phyloP scores from a whole-genome alignment of 1,139 yeast species.

The Saccharomyces pastorianus region DNA sequence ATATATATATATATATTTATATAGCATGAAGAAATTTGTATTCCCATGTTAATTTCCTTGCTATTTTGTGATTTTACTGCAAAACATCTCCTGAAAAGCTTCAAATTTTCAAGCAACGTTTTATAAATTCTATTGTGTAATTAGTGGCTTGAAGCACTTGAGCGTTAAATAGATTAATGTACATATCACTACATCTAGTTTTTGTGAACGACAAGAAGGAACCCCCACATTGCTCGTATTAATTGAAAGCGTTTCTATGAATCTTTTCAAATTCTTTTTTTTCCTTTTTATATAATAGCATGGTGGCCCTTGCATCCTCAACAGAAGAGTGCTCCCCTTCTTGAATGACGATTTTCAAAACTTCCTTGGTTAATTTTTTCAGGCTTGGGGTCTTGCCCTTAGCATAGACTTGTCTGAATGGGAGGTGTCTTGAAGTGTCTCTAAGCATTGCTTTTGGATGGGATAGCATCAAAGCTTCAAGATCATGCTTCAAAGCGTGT shows the following conservation, averaged over 20 bases:
- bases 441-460: slow-evolving; percentile 60
- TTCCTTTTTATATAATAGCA: slow-evolving; percentile 61
- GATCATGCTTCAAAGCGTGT: slow-evolving; percentile 76
- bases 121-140: neutral
- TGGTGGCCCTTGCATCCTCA: slow-evolving; percentile 84
- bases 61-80: too few relatives aligned
- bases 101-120: too few relatives aligned
- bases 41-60: neutral
- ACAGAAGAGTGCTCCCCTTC: slow-evolving; percentile 75
- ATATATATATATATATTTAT: neutral
- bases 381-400: slow-evolving; percentile 67
- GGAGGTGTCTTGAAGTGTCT: slow-evolving; percentile 63
- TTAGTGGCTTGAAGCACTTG: neutral
- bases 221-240: neutral
- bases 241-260: slow-evolving; percentile 11
- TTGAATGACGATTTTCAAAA: slow-evolving; percentile 60
- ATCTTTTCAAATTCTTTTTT: slow-evolving; percentile 52
- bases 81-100: too few relatives aligned
- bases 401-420: slow-evolving; percentile 47
- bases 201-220: neutral
- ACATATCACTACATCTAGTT: neutral
- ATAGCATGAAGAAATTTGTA: neutral
- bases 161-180: neutral
- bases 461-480: slow-evolving; percentile 55
- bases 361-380: slow-evolving; percentile 53